A percentile compares a stretch with the other conserved stretches of the same genome.
phyloP scores from a whole-genome alignment of 106 monocot species.

The Hemerocallis citrina region DNA sequence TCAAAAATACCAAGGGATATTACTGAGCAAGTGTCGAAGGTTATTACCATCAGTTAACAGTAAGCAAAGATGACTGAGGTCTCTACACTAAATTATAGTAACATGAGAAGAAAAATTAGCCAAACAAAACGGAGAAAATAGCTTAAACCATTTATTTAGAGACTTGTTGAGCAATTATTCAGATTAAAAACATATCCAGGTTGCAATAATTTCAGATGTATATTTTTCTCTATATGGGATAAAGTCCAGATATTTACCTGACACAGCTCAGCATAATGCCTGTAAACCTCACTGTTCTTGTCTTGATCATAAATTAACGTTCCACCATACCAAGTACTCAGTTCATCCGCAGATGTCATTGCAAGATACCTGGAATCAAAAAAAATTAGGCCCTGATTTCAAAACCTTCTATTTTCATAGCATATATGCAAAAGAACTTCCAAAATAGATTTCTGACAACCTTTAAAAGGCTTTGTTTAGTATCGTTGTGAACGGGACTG shows the following conservation, averaged over 20 bases:
- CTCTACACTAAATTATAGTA: no score
- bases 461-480: no score
- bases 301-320: conserved; percentile 60
- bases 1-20: no score
- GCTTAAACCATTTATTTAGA: background rate
- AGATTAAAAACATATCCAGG: no score
- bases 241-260: conserved; percentile 23
- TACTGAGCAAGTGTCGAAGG: no score
- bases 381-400: background rate
- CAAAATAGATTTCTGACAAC: background rate
- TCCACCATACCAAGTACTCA: conserved; percentile 56
- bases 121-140: no score
- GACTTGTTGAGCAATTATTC: background rate
- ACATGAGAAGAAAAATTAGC: no score
- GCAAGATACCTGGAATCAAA: conserved; percentile 35
- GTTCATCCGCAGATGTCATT: conserved; percentile 36
- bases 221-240: background rate
- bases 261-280: conserved; percentile 61
- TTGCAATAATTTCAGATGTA: background rate
- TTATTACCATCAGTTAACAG: no score
- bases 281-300: conserved; percentile 46
- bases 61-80: no score
- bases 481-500: no score
- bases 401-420: background rate
- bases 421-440: background rate